A percentile compares a stretch with the other conserved stretches of the same genome.
These are phyloP conservation scores for Cornus kousa DNA, from an alignment of 148 eudicot genomes.

Conservation along the genomic window DNA sequence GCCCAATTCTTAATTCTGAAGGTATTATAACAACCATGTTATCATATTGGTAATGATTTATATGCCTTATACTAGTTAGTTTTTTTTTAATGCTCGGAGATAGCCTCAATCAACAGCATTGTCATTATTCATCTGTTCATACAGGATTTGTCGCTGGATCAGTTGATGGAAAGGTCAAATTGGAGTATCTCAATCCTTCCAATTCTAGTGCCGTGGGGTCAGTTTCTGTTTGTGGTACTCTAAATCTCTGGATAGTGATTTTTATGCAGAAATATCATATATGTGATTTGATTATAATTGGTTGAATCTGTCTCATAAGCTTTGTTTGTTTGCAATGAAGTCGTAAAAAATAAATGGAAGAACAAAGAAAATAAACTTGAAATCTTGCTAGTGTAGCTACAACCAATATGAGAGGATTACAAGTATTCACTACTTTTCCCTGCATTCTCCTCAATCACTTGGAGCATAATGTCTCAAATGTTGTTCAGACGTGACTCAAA, in stretches of 20 bases:
- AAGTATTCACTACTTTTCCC: neutral
- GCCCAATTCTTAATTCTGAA: constrained; percentile 47
- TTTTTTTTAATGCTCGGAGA: neutral
- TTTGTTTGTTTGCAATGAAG: neutral
- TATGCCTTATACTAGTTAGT: neutral
- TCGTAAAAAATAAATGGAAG: too few species aligned
- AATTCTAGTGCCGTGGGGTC: constrained; percentile 57
- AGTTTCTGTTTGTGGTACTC: constrained; percentile 15
- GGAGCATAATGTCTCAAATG: neutral
- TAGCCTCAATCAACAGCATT: neutral
- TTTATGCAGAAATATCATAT: neutral
- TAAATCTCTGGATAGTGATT: neutral
- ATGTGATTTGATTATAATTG: neutral
- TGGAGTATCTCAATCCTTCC: constrained; percentile 51
- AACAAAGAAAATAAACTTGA: neutral
- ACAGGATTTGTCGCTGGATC: constrained; percentile 89
- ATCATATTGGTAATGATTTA: neutral
- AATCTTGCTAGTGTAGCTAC: neutral
- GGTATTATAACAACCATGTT: constrained; percentile 36
- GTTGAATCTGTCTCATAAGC: neutral
- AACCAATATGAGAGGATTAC: too few species aligned
- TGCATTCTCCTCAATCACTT: neutral
- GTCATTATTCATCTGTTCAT: constrained; percentile 6
- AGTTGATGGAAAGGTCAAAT: constrained; percentile 73
- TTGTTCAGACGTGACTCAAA: neutral